Evolutionary conservation across 208 protist species (phyloP).

Genomic region (Blastocrithidia nonstop): DNA sequence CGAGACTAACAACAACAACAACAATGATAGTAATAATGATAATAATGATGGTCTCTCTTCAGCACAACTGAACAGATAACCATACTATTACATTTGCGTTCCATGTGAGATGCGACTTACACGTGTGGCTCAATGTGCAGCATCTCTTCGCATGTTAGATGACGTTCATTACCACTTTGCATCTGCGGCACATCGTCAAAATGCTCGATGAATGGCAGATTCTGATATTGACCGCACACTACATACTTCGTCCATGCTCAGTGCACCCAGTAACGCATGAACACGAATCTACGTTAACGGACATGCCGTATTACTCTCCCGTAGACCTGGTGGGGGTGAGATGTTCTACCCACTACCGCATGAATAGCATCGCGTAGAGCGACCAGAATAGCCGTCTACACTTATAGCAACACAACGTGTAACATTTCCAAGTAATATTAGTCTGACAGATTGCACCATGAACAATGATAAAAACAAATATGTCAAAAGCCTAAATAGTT

Average conservation of each 20-base stretch:
- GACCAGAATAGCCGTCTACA: too few relatives aligned
- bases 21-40: neutral
- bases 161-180: conserved; percentile 77
- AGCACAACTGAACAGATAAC: conserved; percentile 13
- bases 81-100: conserved; percentile 79
- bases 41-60: neutral
- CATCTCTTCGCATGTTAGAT: conserved; percentile 40
- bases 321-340: conserved; percentile 58
- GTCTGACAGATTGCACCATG: too few relatives aligned
- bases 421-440: too few relatives aligned
- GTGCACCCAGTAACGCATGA: neutral
- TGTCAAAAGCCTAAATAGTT: too few relatives aligned
- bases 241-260: conserved; percentile 8
- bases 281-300: conserved; percentile 65
- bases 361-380: conserved; percentile 15
- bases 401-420: too few relatives aligned
- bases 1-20: neutral
- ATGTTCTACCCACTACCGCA: conserved; percentile 77
- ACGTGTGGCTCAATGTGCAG: conserved; percentile 9
- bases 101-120: conserved; percentile 65
- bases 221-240: conserved; percentile 59
- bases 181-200: conserved; percentile 46
- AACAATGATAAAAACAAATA: too few relatives aligned
- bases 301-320: conserved; percentile 46
- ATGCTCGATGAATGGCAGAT: conserved; percentile 59